A percentile compares a stretch with the other conserved stretches of the same genome.
Evolutionary conservation across 2,329 filamentous ascomycete species (phyloP).

Genomic region (Ophiostoma piceae): DNA sequence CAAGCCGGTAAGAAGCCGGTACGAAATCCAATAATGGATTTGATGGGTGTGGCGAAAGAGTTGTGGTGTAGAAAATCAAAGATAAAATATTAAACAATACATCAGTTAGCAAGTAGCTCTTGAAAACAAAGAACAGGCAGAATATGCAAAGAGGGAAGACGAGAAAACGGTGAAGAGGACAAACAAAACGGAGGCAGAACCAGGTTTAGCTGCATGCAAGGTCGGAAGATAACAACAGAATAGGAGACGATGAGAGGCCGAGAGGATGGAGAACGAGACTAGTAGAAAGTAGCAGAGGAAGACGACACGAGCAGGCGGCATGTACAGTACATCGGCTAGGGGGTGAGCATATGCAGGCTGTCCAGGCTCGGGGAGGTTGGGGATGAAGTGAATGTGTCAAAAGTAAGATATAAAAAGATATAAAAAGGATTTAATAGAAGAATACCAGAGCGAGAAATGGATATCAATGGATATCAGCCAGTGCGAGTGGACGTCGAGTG

Average conservation of each 20-base stretch:
- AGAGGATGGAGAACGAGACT: not conserved
- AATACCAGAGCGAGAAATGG: not conserved
- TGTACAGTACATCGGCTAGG: constrained; percentile 24
- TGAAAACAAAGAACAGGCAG: not conserved
- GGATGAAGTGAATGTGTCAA: constrained; percentile 22
- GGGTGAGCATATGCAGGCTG: constrained; percentile 19
- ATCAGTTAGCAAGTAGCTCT: not conserved
- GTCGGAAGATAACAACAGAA: constrained; percentile 13
- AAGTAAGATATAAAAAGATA: not conserved
- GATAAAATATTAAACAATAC: not conserved
- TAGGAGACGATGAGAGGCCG: not conserved
- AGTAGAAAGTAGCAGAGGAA: not conserved
- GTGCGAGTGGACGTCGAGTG: not conserved
- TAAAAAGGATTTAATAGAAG: too few species aligned
- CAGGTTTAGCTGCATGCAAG: constrained; percentile 24
- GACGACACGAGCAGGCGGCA: constrained; percentile 16
- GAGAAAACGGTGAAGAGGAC: constrained; percentile 3
- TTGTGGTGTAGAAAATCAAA: not conserved
- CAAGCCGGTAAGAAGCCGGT: not conserved
- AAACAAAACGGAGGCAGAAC: constrained; percentile 24
- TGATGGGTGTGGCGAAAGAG: not conserved
- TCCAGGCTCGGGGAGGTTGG: constrained; percentile 15
- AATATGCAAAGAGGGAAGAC: not conserved
- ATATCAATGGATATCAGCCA: not conserved
- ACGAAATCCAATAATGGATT: not conserved